These are phyloP conservation scores for Leucaena leucocephala DNA, from an alignment of 306 rosid species.

Conservation along the genomic window DNA sequence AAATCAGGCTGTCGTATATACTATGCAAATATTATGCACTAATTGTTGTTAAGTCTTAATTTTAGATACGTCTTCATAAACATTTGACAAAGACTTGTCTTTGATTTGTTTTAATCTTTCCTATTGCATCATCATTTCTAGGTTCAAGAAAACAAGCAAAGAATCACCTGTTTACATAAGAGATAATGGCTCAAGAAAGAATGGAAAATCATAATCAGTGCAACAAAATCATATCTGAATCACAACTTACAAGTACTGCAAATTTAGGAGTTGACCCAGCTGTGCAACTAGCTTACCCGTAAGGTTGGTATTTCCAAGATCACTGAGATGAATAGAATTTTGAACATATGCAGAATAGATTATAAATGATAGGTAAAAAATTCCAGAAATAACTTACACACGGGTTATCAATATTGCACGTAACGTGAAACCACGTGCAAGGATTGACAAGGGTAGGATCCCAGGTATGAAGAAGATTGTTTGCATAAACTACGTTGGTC, in stretches of 20 bases:
- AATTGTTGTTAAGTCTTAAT: background rate
- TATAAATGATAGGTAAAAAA: slow-evolving; percentile 4
- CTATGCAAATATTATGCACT: no score
- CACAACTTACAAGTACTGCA: slow-evolving; percentile 68
- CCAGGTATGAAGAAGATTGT: slow-evolving; percentile 61
- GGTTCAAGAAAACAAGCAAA: no score
- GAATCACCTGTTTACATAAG: background rate
- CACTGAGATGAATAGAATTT: slow-evolving; percentile 44
- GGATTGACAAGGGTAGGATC: slow-evolving; percentile 68
- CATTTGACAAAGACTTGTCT: background rate
- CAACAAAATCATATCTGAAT: background rate
- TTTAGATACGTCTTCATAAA: background rate
- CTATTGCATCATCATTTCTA: background rate
- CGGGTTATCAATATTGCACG: slow-evolving; percentile 55
- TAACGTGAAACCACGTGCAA: slow-evolving; percentile 78
- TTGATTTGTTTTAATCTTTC: background rate
- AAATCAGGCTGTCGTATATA: no score
- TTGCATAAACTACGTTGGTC: slow-evolving; percentile 55
- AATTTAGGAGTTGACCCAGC: slow-evolving; percentile 63
- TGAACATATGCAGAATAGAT: background rate
- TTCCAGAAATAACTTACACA: slow-evolving; percentile 57
- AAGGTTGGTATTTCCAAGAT: slow-evolving; percentile 77
- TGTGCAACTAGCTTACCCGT: slow-evolving; percentile 61
- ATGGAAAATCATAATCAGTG: background rate
- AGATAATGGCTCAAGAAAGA: background rate